Conservation (phyloP, 1,284 basidiomycete species). For the Hymenochaete sp. region DNA sequence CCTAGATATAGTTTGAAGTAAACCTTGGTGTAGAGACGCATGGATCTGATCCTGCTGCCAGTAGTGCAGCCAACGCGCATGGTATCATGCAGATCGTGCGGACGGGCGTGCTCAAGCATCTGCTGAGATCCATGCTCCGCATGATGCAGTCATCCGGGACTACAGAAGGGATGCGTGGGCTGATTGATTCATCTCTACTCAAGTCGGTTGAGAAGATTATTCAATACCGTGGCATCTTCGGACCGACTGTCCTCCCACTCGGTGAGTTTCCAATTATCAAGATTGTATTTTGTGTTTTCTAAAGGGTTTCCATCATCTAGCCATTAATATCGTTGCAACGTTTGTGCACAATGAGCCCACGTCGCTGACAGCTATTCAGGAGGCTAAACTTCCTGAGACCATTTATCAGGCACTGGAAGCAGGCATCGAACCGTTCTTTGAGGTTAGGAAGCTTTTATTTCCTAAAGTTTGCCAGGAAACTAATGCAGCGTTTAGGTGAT, state of each 20-base stretch:
- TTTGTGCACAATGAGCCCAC: conserved; percentile 99
- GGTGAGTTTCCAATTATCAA: conserved; percentile 40
- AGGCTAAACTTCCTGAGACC: conserved; percentile 81
- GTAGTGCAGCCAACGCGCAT: conserved; percentile 46
- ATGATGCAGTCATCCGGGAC: conserved; percentile 96
- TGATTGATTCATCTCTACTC: conserved; percentile 87
- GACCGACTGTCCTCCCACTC: conserved; percentile 77
- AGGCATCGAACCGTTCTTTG: conserved; percentile 81
- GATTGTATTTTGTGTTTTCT: conserved; percentile 8
- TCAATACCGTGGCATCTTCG: conserved; percentile 75
- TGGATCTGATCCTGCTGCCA: conserved; percentile 34
- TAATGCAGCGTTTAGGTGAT: conserved; percentile 54
- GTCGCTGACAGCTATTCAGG: conserved; percentile 87
- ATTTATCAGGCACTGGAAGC: conserved; percentile 83
- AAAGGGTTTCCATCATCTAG: conserved; percentile 32
- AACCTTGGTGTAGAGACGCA: conserved; percentile 57
- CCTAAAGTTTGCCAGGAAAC: conserved; percentile 2
- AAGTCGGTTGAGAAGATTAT: conserved; percentile 87
- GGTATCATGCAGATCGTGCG: conserved; percentile 63
- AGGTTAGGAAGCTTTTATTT: conserved; percentile 41
- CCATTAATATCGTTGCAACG: conserved; percentile 95
- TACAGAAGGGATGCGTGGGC: conserved; percentile 86
- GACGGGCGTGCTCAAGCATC: conserved; percentile 75
- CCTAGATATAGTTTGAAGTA: conserved; percentile 57
- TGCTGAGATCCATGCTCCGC: conserved; percentile 88